Conservation (phyloP, 2,329 filamentous ascomycete species). For the Fusarium begoniae region DNA sequence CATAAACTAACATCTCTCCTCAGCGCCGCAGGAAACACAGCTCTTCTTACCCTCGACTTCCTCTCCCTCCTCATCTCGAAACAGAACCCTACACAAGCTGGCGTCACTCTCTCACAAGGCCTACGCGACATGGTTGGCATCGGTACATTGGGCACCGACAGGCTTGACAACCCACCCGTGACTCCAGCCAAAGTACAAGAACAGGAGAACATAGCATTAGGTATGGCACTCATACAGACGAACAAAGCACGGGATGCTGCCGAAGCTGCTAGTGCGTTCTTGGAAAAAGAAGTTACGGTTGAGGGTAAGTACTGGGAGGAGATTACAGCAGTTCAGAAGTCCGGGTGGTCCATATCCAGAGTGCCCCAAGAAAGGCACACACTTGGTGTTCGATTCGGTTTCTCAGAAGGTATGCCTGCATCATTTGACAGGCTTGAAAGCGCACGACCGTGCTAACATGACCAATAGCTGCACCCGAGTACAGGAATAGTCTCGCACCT, state of each 20-base stretch:
- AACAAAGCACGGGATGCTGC: conserved; percentile 79
- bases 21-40: conserved; percentile 60
- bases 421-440: neutral
- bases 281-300: conserved; percentile 79
- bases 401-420: conserved; percentile 71
- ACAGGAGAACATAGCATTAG: conserved; percentile 66
- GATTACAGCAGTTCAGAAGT: conserved; percentile 80
- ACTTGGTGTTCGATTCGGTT: conserved; percentile 88
- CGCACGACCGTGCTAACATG: conserved; percentile 39
- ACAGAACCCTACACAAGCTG: conserved; percentile 75
- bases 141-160: conserved; percentile 76
- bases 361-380: conserved; percentile 77
- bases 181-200: conserved; percentile 65
- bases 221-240: conserved; percentile 82
- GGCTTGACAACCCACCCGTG: conserved; percentile 68
- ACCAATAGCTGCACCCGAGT: conserved; percentile 61
- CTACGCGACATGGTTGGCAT: conserved; percentile 77
- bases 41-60: conserved; percentile 80
- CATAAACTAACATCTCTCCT: conserved; percentile 4
- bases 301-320: conserved; percentile 93
- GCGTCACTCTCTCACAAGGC: conserved; percentile 73
- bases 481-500: conserved; percentile 78
- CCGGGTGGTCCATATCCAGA: conserved; percentile 86
- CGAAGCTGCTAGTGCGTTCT: conserved; percentile 73
- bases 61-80: conserved; percentile 86